Evolutionary conservation across 352 stramenopile genomes (phyloP), one percentile per base, ranked within the genome.

Genomic region (Globisporangium orthogonon): DNA sequence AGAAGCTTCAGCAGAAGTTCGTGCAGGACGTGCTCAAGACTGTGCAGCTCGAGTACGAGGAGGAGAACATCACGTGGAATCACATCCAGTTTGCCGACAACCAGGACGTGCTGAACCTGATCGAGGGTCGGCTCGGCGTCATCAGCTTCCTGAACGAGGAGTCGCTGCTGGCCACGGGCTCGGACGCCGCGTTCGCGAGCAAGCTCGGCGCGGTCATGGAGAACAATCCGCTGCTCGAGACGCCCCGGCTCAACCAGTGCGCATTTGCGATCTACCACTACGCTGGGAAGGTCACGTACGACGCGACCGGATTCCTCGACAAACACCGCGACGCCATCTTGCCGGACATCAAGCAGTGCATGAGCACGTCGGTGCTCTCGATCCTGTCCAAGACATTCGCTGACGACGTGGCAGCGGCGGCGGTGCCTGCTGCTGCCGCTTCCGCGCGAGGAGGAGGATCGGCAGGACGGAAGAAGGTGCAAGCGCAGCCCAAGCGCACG

Each of bases 201-300:
- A 95, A 91, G 69, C 69, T 93, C 13, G 76, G 83, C 18, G 86
- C 84, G 3, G 81, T 96, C 14, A 94, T 95, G 74, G 83, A 88
- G 48, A 91, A 95, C 60, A 94, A 97, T 52, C 73, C 81, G 18
- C 66, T 93, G 28, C 72, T 96, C 7, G 82, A 91, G 30, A 74
- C 77, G 4, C 90, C 83, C 0, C 61, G 92, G 30, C 84, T 91
- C 70, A 91, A 91, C 66, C 80, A 95, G 9, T 78, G 68, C 73
- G 76, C 96, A 51, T 98, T 98, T 57, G 81, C 88, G 41, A 94
- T 98, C 55, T 89, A 94, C 56, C 96, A 98, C 72, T 98, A 98
- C 67, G 96, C 96, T 3, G 95, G 87, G 29, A 69, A 83, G n/a
- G 96, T 99, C 37, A 93, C 82, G 56, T 99, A 99, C 77, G 83